Evolutionary conservation across 306 rosid species (phyloP).

Genomic region (Sicyos edulis): DNA sequence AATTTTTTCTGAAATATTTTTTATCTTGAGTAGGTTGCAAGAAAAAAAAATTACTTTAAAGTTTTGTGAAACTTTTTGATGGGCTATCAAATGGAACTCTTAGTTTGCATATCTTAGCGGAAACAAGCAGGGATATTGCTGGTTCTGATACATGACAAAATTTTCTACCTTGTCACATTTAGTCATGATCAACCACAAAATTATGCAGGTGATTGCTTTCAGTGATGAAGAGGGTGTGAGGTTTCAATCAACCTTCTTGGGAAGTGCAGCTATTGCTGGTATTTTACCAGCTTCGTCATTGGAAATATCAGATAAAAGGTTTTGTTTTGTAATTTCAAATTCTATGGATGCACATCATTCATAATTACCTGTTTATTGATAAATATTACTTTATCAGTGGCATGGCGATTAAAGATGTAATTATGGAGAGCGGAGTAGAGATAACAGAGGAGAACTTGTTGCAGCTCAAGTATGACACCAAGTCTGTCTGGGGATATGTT

Average conservation of each 20-base stretch:
- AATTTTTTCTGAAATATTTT: neutral
- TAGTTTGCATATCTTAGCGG: neutral
- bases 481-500: conserved; percentile 81
- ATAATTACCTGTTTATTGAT: conserved; percentile 20
- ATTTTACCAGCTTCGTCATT: conserved; percentile 57
- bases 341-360: conserved; percentile 1
- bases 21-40: neutral
- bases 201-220: conserved; percentile 80
- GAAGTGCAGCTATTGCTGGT: conserved; percentile 88
- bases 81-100: neutral
- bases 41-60: neutral
- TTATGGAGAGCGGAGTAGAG: conserved; percentile 53
- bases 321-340: conserved; percentile 22
- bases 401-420: conserved; percentile 46
- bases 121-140: neutral
- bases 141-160: neutral
- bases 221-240: conserved; percentile 96
- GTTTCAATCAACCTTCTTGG: conserved; percentile 89
- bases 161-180: conserved; percentile 12
- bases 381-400: conserved; percentile 44
- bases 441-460: conserved; percentile 52
- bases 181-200: conserved; percentile 21
- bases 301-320: conserved; percentile 79
- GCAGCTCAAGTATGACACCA: conserved; percentile 75
- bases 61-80: neutral